phyloP scores from a whole-genome alignment of 495 filamentous ascomycete species.

The Neurospora sp. region DNA sequence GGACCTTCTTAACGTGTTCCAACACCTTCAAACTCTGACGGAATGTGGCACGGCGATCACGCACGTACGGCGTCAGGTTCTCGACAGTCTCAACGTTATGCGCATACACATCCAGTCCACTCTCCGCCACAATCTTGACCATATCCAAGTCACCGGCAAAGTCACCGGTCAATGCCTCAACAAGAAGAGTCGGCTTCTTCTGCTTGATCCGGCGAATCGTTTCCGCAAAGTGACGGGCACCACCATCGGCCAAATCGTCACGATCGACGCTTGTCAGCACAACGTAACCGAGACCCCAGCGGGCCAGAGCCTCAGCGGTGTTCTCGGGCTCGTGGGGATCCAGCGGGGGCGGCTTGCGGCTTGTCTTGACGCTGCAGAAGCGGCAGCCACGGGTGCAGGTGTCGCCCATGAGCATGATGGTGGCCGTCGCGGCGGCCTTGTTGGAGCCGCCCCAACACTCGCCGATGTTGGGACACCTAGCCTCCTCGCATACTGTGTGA shows the following conservation, averaged over 20 bases:
- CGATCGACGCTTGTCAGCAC: slow-evolving; percentile 90
- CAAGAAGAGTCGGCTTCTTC: slow-evolving; percentile 73
- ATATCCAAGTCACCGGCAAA: slow-evolving; percentile 73
- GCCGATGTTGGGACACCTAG: slow-evolving; percentile 91
- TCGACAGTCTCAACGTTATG: slow-evolving; percentile 97
- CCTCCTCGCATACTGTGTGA: slow-evolving; percentile 97
- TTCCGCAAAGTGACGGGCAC: slow-evolving; percentile 84
- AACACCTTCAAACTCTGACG: slow-evolving; percentile 75
- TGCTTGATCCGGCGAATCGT: slow-evolving; percentile 89
- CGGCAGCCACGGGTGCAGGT: slow-evolving; percentile 95
- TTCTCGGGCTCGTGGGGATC: slow-evolving; percentile 96
- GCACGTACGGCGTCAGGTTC: slow-evolving; percentile 74
- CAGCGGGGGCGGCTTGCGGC: slow-evolving; percentile 62
- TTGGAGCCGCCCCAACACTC: slow-evolving; percentile 92
- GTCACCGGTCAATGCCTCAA: slow-evolving; percentile 93
- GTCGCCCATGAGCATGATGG: slow-evolving; percentile 99
- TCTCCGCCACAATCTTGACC: slow-evolving; percentile 70
- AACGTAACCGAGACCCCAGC: slow-evolving; percentile 94
- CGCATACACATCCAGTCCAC: slow-evolving; percentile 90
- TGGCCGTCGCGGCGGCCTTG: slow-evolving; percentile 86
- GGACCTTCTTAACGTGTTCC: slow-evolving; percentile 66
- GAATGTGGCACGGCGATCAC: slow-evolving; percentile 85
- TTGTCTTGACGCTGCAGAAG: slow-evolving; percentile 95
- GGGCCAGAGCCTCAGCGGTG: slow-evolving; percentile 80
- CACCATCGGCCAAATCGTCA: slow-evolving; percentile 83